Base-by-base conservation (phyloP, 148 eudicot species). In the Rhododendron henanense region DNA sequence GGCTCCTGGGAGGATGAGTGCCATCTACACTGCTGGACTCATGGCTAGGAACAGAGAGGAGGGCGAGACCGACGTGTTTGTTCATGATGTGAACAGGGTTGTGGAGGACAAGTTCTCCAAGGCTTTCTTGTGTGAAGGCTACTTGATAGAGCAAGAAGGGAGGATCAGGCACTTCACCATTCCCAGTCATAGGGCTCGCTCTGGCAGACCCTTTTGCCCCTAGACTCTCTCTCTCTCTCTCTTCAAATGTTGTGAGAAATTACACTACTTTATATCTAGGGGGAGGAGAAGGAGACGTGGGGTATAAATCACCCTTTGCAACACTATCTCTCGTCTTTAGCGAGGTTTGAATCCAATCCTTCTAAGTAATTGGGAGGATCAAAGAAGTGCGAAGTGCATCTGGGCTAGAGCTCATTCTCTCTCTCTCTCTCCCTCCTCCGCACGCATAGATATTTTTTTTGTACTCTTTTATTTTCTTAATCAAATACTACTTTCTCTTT, bases 1-100 rank as follows among this genome's bases (percentile, higher is more conserved):
- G 35, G 94, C 93, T 0, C 98, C 97, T 1, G 96, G 98, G 63
- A 87, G 97, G 74, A 95, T 94, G 98, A 91, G 67, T 13, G 98
- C 94, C 0, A 91, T 96, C 1, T 96, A 92, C 76, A 92, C 97
- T 0, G 98, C 95, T 0, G 97, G 97, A 16, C 37, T 94, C 85
- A 87, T 94, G 91, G 97, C 91, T n/a, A 89, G 98, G 88, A 92
- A 92, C 61, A 86, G 93, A 3, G 90, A 80, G 76, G 83, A 45
- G 0, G 98, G 97, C 0, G 96, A 93, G 71, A 92, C 94, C 8
- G 93, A 96, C 84, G 96, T 94, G 37, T 96, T 96, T 76, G 97
- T 96, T 53, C 98, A 96, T 31, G 98, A 96, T 79, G 93, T 93
- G 85, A 85, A 96, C 78, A 90, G 98, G 53, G 44, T 9, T 0